Conservation (phyloP, 352 stramenopile species). For the Pythium grandisporangium region DNA sequence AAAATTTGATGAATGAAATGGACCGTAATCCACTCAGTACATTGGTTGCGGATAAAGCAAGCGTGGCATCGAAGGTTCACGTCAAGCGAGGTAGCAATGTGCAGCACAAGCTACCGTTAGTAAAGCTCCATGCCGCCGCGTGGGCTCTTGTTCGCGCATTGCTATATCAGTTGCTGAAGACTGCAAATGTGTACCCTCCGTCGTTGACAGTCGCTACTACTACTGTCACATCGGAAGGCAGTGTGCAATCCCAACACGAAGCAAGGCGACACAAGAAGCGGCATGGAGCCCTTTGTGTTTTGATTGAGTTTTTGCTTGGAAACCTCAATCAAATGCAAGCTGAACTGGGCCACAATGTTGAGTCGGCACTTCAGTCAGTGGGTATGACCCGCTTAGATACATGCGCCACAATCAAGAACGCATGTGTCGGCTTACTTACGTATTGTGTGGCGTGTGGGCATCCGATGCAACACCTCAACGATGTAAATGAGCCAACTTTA, state of each 20-base stretch:
- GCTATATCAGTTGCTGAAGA: slow-evolving; percentile 66
- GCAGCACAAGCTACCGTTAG: slow-evolving; percentile 44
- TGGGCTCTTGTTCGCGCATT: slow-evolving; percentile 76
- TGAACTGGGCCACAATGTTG: slow-evolving; percentile 7
- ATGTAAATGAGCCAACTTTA: slow-evolving; percentile 3
- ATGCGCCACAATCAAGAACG: slow-evolving; percentile 45
- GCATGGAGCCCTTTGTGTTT: slow-evolving; percentile 23
- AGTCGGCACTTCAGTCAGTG: slow-evolving; percentile 1
- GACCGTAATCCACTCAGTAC: slow-evolving; percentile 54
- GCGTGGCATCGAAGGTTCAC: too few species aligned
- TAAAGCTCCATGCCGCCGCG: slow-evolving; percentile 68
- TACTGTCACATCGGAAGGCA: too few species aligned
- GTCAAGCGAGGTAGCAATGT: slow-evolving; percentile 33
- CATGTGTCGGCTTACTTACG: slow-evolving; percentile 58
- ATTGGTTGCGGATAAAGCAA: too few species aligned
- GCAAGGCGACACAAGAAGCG: background rate
- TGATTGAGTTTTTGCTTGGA: slow-evolving; percentile 58
- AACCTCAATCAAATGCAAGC: slow-evolving; percentile 37
- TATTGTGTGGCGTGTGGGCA: slow-evolving; percentile 24
- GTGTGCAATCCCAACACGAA: background rate
- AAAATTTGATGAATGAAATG: slow-evolving; percentile 85
- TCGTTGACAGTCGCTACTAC: too few species aligned
- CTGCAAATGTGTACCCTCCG: too few species aligned
- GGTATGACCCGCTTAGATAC: slow-evolving; percentile 6
- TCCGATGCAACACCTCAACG: background rate